Evolutionary conservation across 345 rosid genomes (phyloP).

Genomic region (Euphorbia peplus): DNA sequence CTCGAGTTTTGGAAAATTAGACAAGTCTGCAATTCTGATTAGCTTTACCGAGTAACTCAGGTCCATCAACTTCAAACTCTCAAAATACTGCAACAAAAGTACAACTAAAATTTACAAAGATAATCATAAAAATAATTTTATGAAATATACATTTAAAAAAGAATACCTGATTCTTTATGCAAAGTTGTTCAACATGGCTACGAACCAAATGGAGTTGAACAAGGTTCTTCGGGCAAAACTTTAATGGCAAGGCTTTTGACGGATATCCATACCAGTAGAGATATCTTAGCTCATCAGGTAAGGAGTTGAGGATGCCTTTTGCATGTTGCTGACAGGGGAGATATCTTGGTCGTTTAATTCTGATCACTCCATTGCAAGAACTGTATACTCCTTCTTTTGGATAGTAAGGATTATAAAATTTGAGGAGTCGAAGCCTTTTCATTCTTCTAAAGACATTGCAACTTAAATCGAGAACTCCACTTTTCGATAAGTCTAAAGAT

Average conservation of each 20-base stretch:
- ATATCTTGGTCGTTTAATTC: neutral
- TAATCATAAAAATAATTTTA: neutral
- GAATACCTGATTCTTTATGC: neutral
- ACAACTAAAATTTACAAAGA: neutral
- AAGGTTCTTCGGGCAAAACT: neutral
- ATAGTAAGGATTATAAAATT: neutral
- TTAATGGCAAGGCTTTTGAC: neutral
- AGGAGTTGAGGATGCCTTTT: neutral
- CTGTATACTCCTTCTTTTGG: neutral
- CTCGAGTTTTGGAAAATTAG: neutral
- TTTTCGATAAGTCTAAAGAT: neutral
- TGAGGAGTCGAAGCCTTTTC: neutral
- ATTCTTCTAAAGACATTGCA: neutral
- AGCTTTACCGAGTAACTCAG: conserved; percentile 3
- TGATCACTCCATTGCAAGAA: neutral
- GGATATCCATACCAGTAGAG: conserved; percentile 5
- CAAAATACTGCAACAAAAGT: neutral
- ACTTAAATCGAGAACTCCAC: neutral
- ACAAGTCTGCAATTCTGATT: conserved; percentile 1
- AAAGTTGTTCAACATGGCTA: conserved; percentile 5
- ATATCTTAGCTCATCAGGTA: conserved; percentile 7
- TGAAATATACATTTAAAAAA: neutral
- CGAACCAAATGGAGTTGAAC: no score
- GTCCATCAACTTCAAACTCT: conserved; percentile 8
- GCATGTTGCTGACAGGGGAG: neutral